phyloP scores from a whole-genome alignment of 805 yeast genomes.

The Vanderwaltozyma verrucispora region DNA sequence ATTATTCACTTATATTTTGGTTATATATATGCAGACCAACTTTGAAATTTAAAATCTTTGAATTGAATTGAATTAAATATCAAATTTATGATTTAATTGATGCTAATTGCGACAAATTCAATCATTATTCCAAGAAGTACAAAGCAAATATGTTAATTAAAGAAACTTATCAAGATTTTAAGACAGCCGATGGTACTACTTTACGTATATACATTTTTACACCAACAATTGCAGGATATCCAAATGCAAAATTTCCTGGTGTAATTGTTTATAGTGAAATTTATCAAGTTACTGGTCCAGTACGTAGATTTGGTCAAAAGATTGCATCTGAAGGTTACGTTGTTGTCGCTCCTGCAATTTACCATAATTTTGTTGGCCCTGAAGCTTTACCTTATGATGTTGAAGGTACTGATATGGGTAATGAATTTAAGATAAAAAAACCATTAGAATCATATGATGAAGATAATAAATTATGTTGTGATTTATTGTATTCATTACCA shows the following conservation, averaged over 20 bases:
- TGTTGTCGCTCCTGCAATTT: constrained; percentile 69
- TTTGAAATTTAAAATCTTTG: too few relatives aligned
- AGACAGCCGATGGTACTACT: constrained; percentile 55
- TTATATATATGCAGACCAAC: too few relatives aligned
- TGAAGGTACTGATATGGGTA: constrained; percentile 69
- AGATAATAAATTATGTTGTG: constrained; percentile 54
- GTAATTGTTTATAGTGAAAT: constrained; percentile 72
- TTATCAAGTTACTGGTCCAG: constrained; percentile 79
- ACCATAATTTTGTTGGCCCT: constrained; percentile 59
- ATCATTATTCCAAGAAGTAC: too few relatives aligned
- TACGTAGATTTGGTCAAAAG: constrained; percentile 61
- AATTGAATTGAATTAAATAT: too few relatives aligned
- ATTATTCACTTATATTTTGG: too few relatives aligned
- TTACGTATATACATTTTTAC: constrained; percentile 57
- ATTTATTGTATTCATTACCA: constrained; percentile 43
- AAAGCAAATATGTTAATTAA: constrained; percentile 48
- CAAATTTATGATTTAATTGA: too few relatives aligned
- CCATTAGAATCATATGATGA: constrained; percentile 67
- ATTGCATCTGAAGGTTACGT: constrained; percentile 75
- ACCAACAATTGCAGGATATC: constrained; percentile 62
- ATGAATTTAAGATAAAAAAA: constrained; percentile 52
- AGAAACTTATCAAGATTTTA: constrained; percentile 53
- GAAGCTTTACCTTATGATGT: constrained; percentile 60
- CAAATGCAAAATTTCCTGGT: constrained; percentile 73
- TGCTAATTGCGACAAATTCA: too few relatives aligned